A percentile compares a stretch with the other conserved stretches of the same genome.
Conservation (phyloP, 148 eudicot species). For the Vaccinium myrtillus region DNA sequence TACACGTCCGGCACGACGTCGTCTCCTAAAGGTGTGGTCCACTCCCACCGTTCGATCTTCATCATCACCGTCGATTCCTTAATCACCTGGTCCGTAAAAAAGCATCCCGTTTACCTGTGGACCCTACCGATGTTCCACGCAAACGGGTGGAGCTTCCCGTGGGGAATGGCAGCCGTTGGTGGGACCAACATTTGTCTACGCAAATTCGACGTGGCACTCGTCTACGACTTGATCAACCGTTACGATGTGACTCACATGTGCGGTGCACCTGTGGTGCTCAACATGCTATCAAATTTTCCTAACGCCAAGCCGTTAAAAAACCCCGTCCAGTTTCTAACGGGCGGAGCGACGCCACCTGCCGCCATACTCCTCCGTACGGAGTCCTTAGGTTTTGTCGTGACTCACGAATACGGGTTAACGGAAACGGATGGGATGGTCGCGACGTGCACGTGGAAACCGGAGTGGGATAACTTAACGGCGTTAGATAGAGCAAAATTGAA, state of each 20-base stretch:
- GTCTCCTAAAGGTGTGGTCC: background rate
- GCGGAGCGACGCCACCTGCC: background rate
- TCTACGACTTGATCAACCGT: background rate
- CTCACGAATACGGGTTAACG: background rate
- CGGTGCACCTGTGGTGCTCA: conserved; percentile 3
- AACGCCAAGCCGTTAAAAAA: background rate
- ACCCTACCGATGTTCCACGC: conserved; percentile 4
- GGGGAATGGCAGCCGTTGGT: conserved; percentile 8
- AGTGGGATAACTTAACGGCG: background rate
- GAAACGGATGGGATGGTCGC: background rate
- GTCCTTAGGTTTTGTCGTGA: background rate
- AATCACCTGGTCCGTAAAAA: background rate
- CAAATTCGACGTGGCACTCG: background rate
- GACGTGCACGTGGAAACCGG: background rate
- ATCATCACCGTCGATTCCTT: background rate
- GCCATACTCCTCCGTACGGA: background rate
- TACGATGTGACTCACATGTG: background rate
- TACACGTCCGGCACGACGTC: conserved; percentile 1
- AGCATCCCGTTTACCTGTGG: background rate
- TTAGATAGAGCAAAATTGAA: background rate
- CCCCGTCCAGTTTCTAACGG: background rate
- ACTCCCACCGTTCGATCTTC: conserved; percentile 7
- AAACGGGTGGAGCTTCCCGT: conserved; percentile 2
- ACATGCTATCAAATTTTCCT: background rate
- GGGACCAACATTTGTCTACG: conserved; percentile 4